Base-by-base conservation (phyloP, 495 filamentous ascomycete genomes). In the Margaritispora aquatica region DNA sequence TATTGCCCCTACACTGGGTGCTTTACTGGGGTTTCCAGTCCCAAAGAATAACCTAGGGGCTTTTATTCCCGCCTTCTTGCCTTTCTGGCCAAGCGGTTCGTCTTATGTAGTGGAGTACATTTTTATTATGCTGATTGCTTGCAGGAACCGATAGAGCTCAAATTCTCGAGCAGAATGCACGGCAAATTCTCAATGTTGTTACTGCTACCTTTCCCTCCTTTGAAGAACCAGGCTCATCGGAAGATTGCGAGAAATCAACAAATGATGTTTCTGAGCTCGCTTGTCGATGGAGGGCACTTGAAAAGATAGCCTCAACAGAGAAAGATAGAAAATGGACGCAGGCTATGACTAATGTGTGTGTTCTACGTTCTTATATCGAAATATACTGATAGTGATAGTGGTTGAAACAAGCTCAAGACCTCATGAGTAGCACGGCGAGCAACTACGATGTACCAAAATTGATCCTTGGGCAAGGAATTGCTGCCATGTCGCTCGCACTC, bases 41-140 rank as follows among this genome's bases (percentile, higher is more conserved):
- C 88, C 94, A n/a, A 80, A 86, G 72, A 99, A 99, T 66, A 97
- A 88, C 64, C 73, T 97, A 0, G 94, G 94, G 1, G 85, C 91
- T 19, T 88, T 97, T 54, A 94, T 97, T 53, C 78, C 85, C 2
- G 80, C 88, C 8, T 81, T 97, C 61, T 73, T 97, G 10, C 71
- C 73, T 1, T 81, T 96, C 65, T 97, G 92, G 91, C 53, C 74
- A 3, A 67, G 72, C n/a, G 67, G 77, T 73, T 66, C 74, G 85
- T 84, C 0, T 0, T 26, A n/a, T 4, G 8, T 29, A 38, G 24
- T 13, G 23, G 0, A 26, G 13, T 34, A 5, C 13, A 5, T 34
- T 34, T 34, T 34, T 13, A 13, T 34, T 13, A 20, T 20, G 26
- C 31, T 60, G 67, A 61, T 58, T 63, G 49, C 65, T 53, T 44